Evolutionary conservation across 352 stramenopile species (phyloP), one percentile per base, ranked within the genome.

Genomic region (Plasmopara halstedii): DNA sequence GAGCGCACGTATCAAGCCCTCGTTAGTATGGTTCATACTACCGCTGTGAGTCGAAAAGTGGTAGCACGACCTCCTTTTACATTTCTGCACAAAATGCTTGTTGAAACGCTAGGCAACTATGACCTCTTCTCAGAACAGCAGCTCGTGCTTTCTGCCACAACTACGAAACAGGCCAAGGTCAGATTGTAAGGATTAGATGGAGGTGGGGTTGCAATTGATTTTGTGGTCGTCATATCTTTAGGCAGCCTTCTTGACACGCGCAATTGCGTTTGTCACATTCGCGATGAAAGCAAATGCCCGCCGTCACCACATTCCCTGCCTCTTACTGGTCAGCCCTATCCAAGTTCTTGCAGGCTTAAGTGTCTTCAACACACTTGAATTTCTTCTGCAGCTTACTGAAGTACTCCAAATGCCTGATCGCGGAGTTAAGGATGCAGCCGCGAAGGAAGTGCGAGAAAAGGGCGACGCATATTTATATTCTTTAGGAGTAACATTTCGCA

Each of bases 241-340:
- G 75, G 78, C 78, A 14, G 81, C 73, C 1, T 93, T 93, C 45
- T 53, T 93, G 29, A 86, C 74, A 9, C 64, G 81, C 3, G 78
- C 81, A 31, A 59, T 93, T 14, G 78, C 72, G 2, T 87, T 93
- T 37, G 73, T 93, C 18, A 70, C 77, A 7, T 79, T 75, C 34
- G 60, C 64, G 6, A 80, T 87, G 70, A 33, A 38, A 0, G 50
- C 57, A 11, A 48, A 71, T 19, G 65, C 72, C 15, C 43, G 56
- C 33, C 72, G 68, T 10, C 37, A 39, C 9, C 63, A 59, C 35
- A 67, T 88, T n/a, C 85, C 78, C 4, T 77, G 70, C 22, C 53
- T 93, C 22, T 46, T 93, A 17, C 64, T 88, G 15, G 77, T 93
- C 37, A 93, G 81, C 45, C 81, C 81, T n/a, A 45, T 90, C n/a